Base-by-base conservation (phyloP, 2,329 filamentous ascomycete genomes). In the Colletotrichum spinosum region DNA sequence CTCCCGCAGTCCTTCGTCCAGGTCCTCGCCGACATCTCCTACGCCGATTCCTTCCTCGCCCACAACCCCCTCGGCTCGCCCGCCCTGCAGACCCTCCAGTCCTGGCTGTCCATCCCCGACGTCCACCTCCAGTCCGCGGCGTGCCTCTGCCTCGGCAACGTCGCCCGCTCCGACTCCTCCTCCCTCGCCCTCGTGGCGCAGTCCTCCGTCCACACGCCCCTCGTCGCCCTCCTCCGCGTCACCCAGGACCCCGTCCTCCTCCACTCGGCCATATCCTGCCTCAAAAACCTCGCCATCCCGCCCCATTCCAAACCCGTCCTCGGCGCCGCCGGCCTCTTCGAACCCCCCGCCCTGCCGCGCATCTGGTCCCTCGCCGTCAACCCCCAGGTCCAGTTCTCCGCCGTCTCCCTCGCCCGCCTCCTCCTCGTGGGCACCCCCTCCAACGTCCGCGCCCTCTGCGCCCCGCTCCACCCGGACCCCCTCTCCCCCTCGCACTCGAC, bases 241-340 rank as follows among this genome's bases (percentile, higher is more conserved):
- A 70, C 75, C 1, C 73, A 70, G 8, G 80, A 84, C 66, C 73
- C 81, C 1, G 85, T 88, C 67, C 81, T 88, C 13, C 78, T 88
- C 0, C 87, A 90, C 70, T 81, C 86, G 1, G 77, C 80, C 2
- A 78, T 90, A 15, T 84, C 86, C 8, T 89, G 89, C 70, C 82
- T 90, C 65, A 90, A 89, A 74, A 90, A 90, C 72, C 83, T 90
- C 8, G 85, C 88, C 34, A 86, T 90, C 55, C 86, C 87, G 0
- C 61, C 75, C 0, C 72, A 74, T 34, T 90, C 90, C 75, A 90
- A 88, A 72, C 67, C 79, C 2, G 52, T 76, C 0, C 78, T 90
- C 2, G 83, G 83, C 13, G 74, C 75, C 6, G 73, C 77, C 4
- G 74, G 75, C 1, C 75, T 89, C 2, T 76, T 89, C 4, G 77